A percentile compares a stretch with the other conserved stretches of the same genome.
Conservation (phyloP, 257 asterid genomes). For the Hygrophila difformis region DNA sequence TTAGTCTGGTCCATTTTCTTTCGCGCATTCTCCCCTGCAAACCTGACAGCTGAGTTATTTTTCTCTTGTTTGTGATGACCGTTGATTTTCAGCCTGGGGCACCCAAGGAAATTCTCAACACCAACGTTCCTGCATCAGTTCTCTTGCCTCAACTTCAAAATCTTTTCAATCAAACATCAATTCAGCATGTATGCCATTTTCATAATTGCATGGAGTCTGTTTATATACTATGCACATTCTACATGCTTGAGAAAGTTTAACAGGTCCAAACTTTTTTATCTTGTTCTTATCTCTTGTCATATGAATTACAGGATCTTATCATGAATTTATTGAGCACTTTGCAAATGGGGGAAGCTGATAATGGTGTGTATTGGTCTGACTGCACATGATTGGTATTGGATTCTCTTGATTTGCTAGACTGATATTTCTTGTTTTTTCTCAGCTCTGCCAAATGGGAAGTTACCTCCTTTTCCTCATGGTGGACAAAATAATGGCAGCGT, state of each 20-base stretch:
- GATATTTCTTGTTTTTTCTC: constrained; percentile 7
- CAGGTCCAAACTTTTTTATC: background rate
- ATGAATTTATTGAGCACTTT: constrained; percentile 68
- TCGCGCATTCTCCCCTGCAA: constrained; percentile 2
- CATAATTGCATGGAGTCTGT: background rate
- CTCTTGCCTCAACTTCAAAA: constrained; percentile 96
- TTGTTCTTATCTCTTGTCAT: background rate
- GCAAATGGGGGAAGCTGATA: constrained; percentile 62
- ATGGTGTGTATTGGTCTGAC: constrained; percentile 33
- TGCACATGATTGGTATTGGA: background rate
- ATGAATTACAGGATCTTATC: constrained; percentile 68
- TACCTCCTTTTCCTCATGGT: constrained; percentile 60
- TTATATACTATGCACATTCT: background rate
- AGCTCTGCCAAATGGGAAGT: constrained; percentile 73
- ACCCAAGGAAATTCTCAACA: constrained; percentile 49
- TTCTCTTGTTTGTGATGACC: constrained; percentile 11
- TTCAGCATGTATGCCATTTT: constrained; percentile 62
- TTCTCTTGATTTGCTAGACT: background rate
- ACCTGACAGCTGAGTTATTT: background rate
- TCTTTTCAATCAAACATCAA: constrained; percentile 87
- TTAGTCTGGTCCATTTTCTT: constrained; percentile 13
- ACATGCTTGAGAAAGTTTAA: background rate
- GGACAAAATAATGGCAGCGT: constrained; percentile 79
- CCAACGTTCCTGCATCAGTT: constrained; percentile 57
- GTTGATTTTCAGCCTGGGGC: constrained; percentile 54